Conservation (phyloP, 495 filamentous ascomycete species). For the Glonium stellatum region DNA sequence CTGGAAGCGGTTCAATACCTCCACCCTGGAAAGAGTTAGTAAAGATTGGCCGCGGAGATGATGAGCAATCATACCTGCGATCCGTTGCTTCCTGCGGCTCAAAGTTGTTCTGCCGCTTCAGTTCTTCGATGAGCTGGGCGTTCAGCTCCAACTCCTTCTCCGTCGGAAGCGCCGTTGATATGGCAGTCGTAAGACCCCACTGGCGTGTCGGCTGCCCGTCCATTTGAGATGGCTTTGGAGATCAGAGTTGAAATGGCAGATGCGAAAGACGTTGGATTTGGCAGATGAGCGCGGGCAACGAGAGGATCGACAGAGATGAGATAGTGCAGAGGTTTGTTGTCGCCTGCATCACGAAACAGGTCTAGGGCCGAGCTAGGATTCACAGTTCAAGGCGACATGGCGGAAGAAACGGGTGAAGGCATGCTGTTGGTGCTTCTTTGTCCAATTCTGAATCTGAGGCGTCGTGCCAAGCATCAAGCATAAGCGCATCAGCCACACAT, state of each 20-base stretch:
- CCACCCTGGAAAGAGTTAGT: slow-evolving; percentile 13
- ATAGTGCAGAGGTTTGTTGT: not conserved
- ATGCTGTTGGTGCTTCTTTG: not conserved
- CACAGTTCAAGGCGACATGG: not conserved
- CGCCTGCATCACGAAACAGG: not conserved
- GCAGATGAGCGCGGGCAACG: not conserved
- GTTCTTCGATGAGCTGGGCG: slow-evolving; percentile 68
- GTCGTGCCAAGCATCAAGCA: no score
- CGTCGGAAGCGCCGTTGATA: slow-evolving; percentile 69
- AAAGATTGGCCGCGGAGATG: not conserved
- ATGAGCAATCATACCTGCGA: slow-evolving; percentile 50
- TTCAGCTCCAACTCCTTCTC: slow-evolving; percentile 65
- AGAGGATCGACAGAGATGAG: not conserved
- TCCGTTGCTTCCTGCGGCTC: slow-evolving; percentile 73
- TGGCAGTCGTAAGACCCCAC: slow-evolving; percentile 79
- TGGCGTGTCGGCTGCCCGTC: slow-evolving; percentile 15
- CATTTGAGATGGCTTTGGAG: slow-evolving; percentile 8
- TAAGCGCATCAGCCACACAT: no score
- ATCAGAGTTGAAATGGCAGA: not conserved
- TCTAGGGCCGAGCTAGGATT: not conserved
- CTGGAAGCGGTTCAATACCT: slow-evolving; percentile 64
- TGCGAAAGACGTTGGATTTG: not conserved
- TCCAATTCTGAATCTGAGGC: not conserved
- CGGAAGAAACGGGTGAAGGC: not conserved
- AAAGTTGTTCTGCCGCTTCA: slow-evolving; percentile 85